Evolutionary conservation across 257 asterid species (phyloP).

Genomic region (Solanum pinnatisectum): DNA sequence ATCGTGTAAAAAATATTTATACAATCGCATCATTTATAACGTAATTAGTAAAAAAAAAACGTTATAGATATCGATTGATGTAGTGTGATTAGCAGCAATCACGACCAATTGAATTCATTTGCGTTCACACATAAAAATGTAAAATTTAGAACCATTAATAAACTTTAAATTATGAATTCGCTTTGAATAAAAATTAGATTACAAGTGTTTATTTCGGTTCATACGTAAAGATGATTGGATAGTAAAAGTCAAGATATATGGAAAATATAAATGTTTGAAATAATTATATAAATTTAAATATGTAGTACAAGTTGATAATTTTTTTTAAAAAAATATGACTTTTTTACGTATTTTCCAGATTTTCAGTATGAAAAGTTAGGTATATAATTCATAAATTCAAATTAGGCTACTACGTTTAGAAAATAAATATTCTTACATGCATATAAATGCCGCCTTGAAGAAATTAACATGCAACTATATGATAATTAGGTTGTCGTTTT

Average conservation of each 20-base stretch:
- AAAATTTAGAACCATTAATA: background rate
- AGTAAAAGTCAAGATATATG: background rate
- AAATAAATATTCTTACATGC: background rate
- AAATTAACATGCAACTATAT: background rate
- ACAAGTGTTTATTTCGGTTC: background rate
- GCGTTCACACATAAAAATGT: background rate
- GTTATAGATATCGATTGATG: background rate
- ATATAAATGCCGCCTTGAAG: background rate
- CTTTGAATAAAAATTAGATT: background rate
- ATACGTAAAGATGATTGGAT: background rate
- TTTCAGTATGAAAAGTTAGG: background rate
- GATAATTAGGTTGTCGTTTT: background rate
- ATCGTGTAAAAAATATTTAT: background rate
- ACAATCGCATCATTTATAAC: background rate
- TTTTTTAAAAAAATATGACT: background rate
- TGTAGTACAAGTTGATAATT: background rate
- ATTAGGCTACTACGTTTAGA: background rate
- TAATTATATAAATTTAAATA: background rate
- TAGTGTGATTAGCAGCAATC: background rate
- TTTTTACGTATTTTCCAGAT: background rate
- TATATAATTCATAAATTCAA: background rate
- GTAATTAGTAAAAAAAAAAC: background rate
- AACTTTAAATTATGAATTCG: background rate
- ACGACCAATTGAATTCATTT: background rate
- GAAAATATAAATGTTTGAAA: background rate